A percentile compares a stretch with the other conserved stretches of the same genome.
Evolutionary conservation across 2,329 filamentous ascomycete genomes (phyloP).

Genomic region (Stenocarpella maydis): DNA sequence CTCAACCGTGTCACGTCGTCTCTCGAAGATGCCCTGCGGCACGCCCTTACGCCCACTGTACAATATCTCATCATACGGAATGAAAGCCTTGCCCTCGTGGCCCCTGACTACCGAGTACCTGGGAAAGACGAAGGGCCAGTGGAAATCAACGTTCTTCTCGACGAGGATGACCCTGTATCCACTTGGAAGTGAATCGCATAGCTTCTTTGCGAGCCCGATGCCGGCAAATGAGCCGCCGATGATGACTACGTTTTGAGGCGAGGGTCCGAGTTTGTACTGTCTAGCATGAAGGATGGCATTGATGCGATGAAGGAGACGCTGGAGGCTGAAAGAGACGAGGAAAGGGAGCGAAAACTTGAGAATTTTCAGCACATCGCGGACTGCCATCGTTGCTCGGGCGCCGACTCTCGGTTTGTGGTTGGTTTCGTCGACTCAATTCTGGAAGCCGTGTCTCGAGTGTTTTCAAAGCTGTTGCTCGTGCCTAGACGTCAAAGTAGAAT

Average conservation of each 20-base stretch:
- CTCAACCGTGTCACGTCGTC: conserved; percentile 45
- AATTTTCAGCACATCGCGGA: conserved; percentile 7
- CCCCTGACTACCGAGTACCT: conserved; percentile 64
- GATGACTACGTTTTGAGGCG: conserved; percentile 58
- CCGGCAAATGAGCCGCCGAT: conserved; percentile 68
- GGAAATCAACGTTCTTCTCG: conserved; percentile 68
- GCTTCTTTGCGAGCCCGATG: conserved; percentile 53
- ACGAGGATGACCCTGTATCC: conserved; percentile 62
- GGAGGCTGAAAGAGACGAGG: not conserved
- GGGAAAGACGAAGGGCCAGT: conserved; percentile 68
- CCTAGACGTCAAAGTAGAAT: not conserved
- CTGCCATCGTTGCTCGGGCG: conserved; percentile 21
- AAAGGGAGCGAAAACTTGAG: conserved; percentile 17
- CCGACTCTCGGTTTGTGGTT: too few species aligned
- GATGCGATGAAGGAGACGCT: not conserved
- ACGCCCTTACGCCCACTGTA: conserved; percentile 37
- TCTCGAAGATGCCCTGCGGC: conserved; percentile 39
- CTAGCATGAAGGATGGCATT: not conserved
- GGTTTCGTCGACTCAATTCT: too few species aligned
- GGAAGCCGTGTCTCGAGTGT: too few species aligned
- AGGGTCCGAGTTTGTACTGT: not conserved
- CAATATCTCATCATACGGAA: conserved; percentile 61
- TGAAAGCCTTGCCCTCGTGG: conserved; percentile 66
- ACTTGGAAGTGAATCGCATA: conserved; percentile 58
- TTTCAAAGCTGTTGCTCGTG: not conserved